These are phyloP conservation scores for Penicillium roqueforti DNA, from an alignment of 495 filamentous ascomycete species.

Conservation along the genomic window DNA sequence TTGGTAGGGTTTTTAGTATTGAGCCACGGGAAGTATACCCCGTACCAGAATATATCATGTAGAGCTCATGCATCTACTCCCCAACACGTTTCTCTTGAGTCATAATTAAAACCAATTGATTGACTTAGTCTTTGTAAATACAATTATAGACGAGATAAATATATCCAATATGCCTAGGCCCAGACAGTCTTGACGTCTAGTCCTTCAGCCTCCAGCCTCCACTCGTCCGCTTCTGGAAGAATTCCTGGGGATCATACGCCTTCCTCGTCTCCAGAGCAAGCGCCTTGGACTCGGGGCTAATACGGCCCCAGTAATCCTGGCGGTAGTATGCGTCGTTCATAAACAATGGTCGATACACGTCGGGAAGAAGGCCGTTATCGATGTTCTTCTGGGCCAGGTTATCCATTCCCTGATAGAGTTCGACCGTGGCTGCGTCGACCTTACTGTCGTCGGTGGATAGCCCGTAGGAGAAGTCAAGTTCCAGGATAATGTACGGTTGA, in stretches of 20 bases:
- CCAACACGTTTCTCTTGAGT: neutral
- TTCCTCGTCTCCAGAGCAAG: conserved; percentile 37
- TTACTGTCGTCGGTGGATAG: conserved; percentile 38
- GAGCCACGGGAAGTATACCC: neutral
- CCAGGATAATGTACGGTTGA: conserved; percentile 52
- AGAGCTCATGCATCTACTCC: conserved; percentile 2
- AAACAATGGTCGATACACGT: conserved; percentile 55
- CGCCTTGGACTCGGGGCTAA: conserved; percentile 44
- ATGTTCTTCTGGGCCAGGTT: conserved; percentile 36
- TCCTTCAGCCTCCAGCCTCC: conserved; percentile 42
- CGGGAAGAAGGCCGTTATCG: conserved; percentile 39
- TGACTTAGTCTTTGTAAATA: neutral
- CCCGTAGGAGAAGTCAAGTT: conserved; percentile 52
- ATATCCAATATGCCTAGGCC: neutral
- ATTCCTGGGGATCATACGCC: conserved; percentile 52
- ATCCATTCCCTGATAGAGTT: conserved; percentile 32
- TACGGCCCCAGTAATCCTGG: conserved; percentile 57
- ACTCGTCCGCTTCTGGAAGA: conserved; percentile 56
- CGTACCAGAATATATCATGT: neutral
- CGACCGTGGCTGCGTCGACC: conserved; percentile 49
- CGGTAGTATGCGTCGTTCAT: conserved; percentile 56
- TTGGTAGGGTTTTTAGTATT: neutral
- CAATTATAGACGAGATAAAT: conserved; percentile 1
- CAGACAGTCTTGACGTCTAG: conserved; percentile 5
- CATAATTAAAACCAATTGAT: neutral